Base-by-base conservation (phyloP, 177 flowering plant species). In the Telopea speciosissima region DNA sequence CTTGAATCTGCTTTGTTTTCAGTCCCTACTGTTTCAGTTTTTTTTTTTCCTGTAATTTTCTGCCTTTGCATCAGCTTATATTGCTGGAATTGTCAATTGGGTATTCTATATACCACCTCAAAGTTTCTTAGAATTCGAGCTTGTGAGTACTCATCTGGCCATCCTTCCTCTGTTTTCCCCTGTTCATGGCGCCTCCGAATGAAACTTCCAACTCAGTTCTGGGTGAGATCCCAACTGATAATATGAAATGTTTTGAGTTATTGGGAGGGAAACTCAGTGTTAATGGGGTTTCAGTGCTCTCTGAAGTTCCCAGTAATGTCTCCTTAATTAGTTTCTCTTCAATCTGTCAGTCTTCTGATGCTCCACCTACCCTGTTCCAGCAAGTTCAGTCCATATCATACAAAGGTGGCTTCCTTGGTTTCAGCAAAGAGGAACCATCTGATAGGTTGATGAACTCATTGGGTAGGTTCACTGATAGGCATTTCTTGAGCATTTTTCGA, bases 381-480 rank as follows among this genome's bases (percentile, higher is more conserved):
- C 81, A 79, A 1, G 92, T 83, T 25, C 79, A 73, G 14, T 72
- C 84, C n/a, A 31, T 23, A 12, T 83, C 89, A 8, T 65, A 76
- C 76, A 86, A 77, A 49, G 90, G 80, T 23, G 91, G 90, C 14
- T 92, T 92, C 77, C 78, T 92, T 1, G 96, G 96, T 5, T 89
- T 92, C 81, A 72, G 42, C 24, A 67, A 77, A 33, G 81, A 77
- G 1, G 77, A 76, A 28, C 81, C 85, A 0, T 84, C 91, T 0
- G 84, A 92, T 63, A 69, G 82, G 67, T 67, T 84, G 74, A 74
- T 65, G 71, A 90, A 86, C 75, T 89, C 92, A 23, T 61, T 90
- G 65, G 94, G 97, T 0, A 86, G 72, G 60, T 87, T 90, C 80
- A 77, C 1, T 2, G 78, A 56, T 36, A 83, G 93, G 72, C 81